Percentiles rank a stretch among this genome's conserved stretches.
Conservation (phyloP, 2,329 filamentous ascomycete genomes). For the Aspergillus uvarum region DNA sequence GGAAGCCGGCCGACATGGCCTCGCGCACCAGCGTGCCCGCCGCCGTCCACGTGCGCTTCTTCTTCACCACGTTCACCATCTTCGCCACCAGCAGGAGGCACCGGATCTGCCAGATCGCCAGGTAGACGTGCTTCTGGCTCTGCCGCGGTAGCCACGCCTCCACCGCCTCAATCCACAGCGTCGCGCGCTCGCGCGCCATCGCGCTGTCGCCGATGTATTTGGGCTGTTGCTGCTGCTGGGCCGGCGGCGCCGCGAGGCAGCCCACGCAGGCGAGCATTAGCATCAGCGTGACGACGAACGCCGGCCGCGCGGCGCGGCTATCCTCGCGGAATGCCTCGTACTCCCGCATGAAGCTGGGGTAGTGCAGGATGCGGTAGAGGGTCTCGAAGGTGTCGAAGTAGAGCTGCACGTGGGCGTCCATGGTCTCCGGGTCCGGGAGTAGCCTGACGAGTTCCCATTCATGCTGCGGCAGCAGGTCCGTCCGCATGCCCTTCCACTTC, state of each 20-base stretch:
- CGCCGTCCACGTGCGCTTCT: conserved; percentile 52
- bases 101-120: conserved; percentile 51
- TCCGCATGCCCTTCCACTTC: conserved; percentile 20
- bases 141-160: conserved; percentile 31
- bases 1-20: conserved; percentile 52
- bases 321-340: conserved; percentile 21
- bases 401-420: conserved; percentile 20
- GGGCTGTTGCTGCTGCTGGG: conserved; percentile 6
- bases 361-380: conserved; percentile 25
- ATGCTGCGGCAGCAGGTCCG: conserved; percentile 1
- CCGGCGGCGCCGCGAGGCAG: conserved; percentile 2
- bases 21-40: conserved; percentile 49
- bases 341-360: conserved; percentile 24
- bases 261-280: conserved; percentile 23
- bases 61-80: conserved; percentile 48
- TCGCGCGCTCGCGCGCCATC: conserved; percentile 18
- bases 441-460: conserved; percentile 19
- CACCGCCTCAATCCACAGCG: conserved; percentile 20
- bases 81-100: conserved; percentile 51
- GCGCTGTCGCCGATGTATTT: conserved; percentile 22
- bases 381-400: conserved; percentile 27
- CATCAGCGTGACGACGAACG: conserved; percentile 21
- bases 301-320: conserved; percentile 14
- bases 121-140: conserved; percentile 52
- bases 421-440: conserved; percentile 20